Evolutionary conservation across 1,139 yeast genomes (phyloP).

Genomic region (Blastobotrys elegans): DNA sequence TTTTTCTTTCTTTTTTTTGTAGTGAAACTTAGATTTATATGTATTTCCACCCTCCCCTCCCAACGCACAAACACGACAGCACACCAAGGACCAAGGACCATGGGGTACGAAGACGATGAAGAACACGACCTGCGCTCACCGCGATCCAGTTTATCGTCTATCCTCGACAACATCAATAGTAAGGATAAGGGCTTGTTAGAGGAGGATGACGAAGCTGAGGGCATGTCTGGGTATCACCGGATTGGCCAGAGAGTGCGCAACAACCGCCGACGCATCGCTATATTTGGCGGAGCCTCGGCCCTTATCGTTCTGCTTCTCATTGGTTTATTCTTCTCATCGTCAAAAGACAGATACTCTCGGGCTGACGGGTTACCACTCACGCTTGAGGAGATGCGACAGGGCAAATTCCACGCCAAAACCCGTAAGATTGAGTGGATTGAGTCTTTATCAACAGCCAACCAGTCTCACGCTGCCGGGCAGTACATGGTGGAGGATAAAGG

Average conservation of each 20-base stretch:
- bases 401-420: constrained; percentile 23
- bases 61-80: no score
- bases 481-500: constrained; percentile 22
- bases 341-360: background rate
- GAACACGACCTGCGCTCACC: constrained; percentile 2
- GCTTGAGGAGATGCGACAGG: constrained; percentile 28
- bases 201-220: constrained; percentile 1
- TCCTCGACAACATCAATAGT: constrained; percentile 11
- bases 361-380: constrained; percentile 13
- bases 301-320: background rate
- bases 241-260: background rate
- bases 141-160: constrained; percentile 16
- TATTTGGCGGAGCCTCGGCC: background rate
- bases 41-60: no score
- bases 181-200: constrained; percentile 5
- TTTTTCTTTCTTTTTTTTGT: no score
- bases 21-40: no score
- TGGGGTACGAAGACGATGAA: background rate
- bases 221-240: background rate
- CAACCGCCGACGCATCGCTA: background rate
- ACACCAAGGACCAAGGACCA: background rate
- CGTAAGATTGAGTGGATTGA: constrained; percentile 27
- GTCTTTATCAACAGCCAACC: constrained; percentile 19
- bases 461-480: constrained; percentile 27
- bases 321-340: background rate